phyloP scores from a whole-genome alignment of 2,329 filamentous ascomycete species.

The Chaetomiaceae sp. region DNA sequence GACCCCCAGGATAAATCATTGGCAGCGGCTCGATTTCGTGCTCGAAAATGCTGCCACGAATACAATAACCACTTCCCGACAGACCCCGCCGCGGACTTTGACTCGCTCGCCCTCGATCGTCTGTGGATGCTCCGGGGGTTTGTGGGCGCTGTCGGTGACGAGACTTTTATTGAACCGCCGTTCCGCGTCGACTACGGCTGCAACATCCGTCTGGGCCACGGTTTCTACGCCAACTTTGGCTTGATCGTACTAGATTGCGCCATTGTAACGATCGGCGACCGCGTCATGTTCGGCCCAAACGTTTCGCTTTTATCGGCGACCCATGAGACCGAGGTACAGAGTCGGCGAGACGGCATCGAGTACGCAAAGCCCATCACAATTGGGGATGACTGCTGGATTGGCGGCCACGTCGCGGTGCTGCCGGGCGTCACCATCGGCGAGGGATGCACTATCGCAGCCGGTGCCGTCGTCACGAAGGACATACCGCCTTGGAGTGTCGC shows the following conservation, averaged over 20 bases:
- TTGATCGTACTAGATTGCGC: conserved; percentile 69
- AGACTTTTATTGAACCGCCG: conserved; percentile 56
- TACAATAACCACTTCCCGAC: conserved; percentile 55
- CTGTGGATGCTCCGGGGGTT: conserved; percentile 45
- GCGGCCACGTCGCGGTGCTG: conserved; percentile 65
- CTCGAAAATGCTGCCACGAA: conserved; percentile 49
- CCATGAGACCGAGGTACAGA: conserved; percentile 62
- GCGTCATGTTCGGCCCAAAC: conserved; percentile 67
- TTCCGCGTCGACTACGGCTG: conserved; percentile 62
- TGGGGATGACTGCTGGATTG: conserved; percentile 78
- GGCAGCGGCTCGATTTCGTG: conserved; percentile 41
- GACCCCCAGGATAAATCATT: conserved; percentile 39
- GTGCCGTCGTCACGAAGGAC: conserved; percentile 76
- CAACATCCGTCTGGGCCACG: conserved; percentile 57
- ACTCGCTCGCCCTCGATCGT: conserved; percentile 37
- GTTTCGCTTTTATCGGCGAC: conserved; percentile 67
- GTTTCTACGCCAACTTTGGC: conserved; percentile 62
- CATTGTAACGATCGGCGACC: conserved; percentile 62
- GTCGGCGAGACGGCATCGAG: conserved; percentile 50
- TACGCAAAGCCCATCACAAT: conserved; percentile 67
- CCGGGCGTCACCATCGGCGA: conserved; percentile 74
- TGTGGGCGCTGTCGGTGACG: conserved; percentile 48
- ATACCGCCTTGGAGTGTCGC: conserved; percentile 59
- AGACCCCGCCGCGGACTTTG: conserved; percentile 35
- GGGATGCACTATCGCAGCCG: conserved; percentile 71